A percentile compares a stretch with the other conserved stretches of the same genome.
Evolutionary conservation across 306 rosid species (phyloP).

Genomic region (Boehmeria nivea): DNA sequence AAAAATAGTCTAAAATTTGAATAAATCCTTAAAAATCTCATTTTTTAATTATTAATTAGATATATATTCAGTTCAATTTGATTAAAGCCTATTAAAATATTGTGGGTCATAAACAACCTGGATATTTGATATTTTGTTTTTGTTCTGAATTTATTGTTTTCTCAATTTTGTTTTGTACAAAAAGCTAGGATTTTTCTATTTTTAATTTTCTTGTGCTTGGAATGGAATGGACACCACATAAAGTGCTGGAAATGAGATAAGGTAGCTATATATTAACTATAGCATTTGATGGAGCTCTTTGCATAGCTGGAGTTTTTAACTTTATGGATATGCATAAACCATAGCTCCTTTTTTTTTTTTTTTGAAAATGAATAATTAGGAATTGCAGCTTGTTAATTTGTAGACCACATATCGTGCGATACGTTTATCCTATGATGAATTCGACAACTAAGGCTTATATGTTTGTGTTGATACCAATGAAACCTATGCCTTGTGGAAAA

Average conservation of each 20-base stretch:
- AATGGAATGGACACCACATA: conserved; percentile 29
- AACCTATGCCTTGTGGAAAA: neutral
- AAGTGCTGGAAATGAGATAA: conserved; percentile 26
- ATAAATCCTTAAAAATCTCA: too few relatives aligned
- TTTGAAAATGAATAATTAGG: neutral
- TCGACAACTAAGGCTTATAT: neutral
- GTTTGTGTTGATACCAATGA: neutral
- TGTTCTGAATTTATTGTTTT: neutral
- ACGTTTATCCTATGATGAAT: neutral
- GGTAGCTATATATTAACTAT: conserved; percentile 1
- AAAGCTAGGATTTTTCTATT: conserved; percentile 1
- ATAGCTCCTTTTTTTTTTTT: neutral
- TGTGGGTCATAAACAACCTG: conserved; percentile 12
- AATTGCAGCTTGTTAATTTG: neutral
- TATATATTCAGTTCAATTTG: neutral
- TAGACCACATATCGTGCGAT: conserved; percentile 4
- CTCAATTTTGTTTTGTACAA: neutral
- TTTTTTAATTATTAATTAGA: too few relatives aligned
- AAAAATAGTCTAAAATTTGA: too few relatives aligned
- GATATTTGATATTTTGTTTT: neutral
- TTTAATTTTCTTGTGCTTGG: conserved; percentile 6
- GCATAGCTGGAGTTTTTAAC: neutral
- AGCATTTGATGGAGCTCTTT: neutral
- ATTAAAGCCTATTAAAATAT: neutral
- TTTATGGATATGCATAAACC: conserved; percentile 9